Evolutionary conservation across 305 asterid genomes (phyloP).

Genomic region (Solanum hybrid): DNA sequence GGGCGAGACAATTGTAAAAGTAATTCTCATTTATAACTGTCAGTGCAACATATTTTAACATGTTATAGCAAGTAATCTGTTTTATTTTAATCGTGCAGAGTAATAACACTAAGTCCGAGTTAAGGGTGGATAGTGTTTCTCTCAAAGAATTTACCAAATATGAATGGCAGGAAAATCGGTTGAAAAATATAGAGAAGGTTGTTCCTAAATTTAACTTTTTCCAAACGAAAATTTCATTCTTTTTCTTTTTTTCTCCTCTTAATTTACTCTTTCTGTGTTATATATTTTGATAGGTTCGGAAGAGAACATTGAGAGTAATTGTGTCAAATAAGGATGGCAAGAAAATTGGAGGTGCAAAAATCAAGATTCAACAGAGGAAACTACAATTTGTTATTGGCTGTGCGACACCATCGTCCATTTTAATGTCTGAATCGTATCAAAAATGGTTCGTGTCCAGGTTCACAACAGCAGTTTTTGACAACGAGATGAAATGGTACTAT

Average conservation of each 20-base stretch:
- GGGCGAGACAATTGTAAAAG: neutral
- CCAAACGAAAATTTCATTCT: neutral
- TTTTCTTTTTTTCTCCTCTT: neutral
- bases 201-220: neutral
- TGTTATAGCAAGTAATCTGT: neutral
- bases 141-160: slow-evolving; percentile 32
- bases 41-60: neutral
- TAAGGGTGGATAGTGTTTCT: slow-evolving; percentile 50
- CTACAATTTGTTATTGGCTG: slow-evolving; percentile 37
- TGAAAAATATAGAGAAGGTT: slow-evolving; percentile 32
- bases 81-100: slow-evolving; percentile 17
- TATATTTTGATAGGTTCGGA: slow-evolving; percentile 25
- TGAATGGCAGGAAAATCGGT: slow-evolving; percentile 39
- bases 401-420: slow-evolving; percentile 22
- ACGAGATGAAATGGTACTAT: slow-evolving; percentile 61
- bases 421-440: slow-evolving; percentile 27
- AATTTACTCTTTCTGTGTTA: neutral
- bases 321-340: slow-evolving; percentile 19
- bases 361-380: slow-evolving; percentile 27
- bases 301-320: slow-evolving; percentile 30
- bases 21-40: neutral
- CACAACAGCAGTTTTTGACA: slow-evolving; percentile 35
- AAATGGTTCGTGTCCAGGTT: slow-evolving; percentile 47
- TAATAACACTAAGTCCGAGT: slow-evolving; percentile 18
- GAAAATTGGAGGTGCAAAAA: slow-evolving; percentile 26